A percentile compares a stretch with the other conserved stretches of the same genome.
Evolutionary conservation across 768 basidiomycete species (phyloP).

Genomic region (Asterophora lycoperdoides): DNA sequence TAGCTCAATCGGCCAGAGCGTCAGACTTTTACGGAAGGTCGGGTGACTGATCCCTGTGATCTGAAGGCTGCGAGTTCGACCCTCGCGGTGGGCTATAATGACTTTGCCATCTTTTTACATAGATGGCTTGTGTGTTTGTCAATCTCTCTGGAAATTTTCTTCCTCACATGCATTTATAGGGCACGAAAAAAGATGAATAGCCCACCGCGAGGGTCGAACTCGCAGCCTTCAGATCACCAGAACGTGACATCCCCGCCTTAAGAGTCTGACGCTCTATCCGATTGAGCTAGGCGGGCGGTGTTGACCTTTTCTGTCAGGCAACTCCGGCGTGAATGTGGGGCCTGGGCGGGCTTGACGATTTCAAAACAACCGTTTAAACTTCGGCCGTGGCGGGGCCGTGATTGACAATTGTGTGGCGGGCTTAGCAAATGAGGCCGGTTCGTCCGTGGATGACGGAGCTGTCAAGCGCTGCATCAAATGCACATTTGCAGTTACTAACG

Average conservation of each 20-base stretch:
- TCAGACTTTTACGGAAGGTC: slow-evolving; percentile 45
- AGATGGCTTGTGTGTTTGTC: too few relatives aligned
- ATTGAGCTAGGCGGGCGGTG: slow-evolving; percentile 56
- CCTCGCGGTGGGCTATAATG: slow-evolving; percentile 73
- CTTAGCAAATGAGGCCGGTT: too few relatives aligned
- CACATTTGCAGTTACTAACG: too few relatives aligned
- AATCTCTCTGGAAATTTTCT: too few relatives aligned
- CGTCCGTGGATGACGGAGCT: background rate
- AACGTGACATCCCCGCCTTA: slow-evolving; percentile 18
- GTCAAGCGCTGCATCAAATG: background rate
- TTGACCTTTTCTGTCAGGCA: background rate
- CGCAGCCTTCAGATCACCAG: slow-evolving; percentile 71
- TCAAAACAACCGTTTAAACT: too few relatives aligned
- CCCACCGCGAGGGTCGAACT: slow-evolving; percentile 85
- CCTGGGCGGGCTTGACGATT: too few relatives aligned
- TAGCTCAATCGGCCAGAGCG: slow-evolving; percentile 66
- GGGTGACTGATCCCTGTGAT: slow-evolving; percentile 26
- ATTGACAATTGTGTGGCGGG: too few relatives aligned
- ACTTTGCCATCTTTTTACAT: background rate
- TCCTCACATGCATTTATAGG: too few relatives aligned
- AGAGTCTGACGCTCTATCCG: slow-evolving; percentile 64
- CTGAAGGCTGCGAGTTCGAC: slow-evolving; percentile 86
- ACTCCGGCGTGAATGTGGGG: too few relatives aligned
- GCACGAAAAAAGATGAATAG: slow-evolving; percentile 28
- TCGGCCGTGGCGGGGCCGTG: too few relatives aligned